A percentile compares a stretch with the other conserved stretches of the same genome.
Conservation (phyloP, 257 asterid genomes). For the Lycium ferocissimum region DNA sequence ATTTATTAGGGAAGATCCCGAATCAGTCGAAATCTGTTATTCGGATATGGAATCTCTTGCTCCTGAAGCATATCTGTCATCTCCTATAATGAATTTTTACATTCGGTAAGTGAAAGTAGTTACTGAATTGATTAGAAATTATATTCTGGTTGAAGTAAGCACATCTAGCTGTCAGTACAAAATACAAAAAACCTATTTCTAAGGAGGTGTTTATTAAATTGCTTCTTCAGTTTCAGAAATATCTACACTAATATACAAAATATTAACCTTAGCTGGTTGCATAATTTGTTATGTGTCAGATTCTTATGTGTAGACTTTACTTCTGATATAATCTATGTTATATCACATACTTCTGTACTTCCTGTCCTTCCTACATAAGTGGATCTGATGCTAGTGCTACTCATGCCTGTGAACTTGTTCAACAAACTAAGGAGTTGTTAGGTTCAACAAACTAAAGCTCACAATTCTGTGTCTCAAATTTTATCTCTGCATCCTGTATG, state of each 20-base stretch:
- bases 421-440: slow-evolving; percentile 32
- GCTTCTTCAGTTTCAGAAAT: neutral
- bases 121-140: slow-evolving; percentile 54
- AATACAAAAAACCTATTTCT: neutral
- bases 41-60: slow-evolving; percentile 79
- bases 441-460: neutral
- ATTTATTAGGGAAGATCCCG: slow-evolving; percentile 68
- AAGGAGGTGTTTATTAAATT: neutral
- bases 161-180: slow-evolving; percentile 20
- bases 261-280: slow-evolving; percentile 29
- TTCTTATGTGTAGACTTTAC: slow-evolving; percentile 4
- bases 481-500: neutral
- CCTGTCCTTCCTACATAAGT: neutral
- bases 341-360: neutral
- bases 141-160: slow-evolving; percentile 56
- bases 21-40: slow-evolving; percentile 64
- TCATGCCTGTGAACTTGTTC: slow-evolving; percentile 10
- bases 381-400: neutral
- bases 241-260: neutral
- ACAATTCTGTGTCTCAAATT: neutral
- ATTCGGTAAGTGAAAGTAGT: slow-evolving; percentile 63
- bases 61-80: slow-evolving; percentile 79
- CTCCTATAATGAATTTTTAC: slow-evolving; percentile 79
- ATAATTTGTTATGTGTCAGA: neutral
- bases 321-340: slow-evolving; percentile 2